phyloP scores from a whole-genome alignment of 345 rosid genomes.

The Leavenworthia alabamica region DNA sequence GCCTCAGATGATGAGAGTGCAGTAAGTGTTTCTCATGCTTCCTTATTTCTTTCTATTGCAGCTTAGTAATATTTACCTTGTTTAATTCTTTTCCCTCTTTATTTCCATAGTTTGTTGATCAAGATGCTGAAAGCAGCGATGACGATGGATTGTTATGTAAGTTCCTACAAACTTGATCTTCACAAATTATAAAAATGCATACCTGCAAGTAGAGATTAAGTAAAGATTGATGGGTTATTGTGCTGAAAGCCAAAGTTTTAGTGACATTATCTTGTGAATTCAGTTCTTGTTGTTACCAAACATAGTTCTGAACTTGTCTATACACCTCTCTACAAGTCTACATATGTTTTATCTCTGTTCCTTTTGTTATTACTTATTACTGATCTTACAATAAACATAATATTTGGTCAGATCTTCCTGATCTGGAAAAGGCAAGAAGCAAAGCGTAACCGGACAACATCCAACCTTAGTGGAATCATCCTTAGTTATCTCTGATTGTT shows the following conservation, averaged over 20 bases:
- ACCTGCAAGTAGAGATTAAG: not conserved
- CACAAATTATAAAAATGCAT: not conserved
- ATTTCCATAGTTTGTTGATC: constrained; percentile 44
- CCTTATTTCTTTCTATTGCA: not conserved
- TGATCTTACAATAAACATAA: not conserved
- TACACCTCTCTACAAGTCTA: no score
- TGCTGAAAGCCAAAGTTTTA: not conserved
- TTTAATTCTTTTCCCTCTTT: constrained; percentile 5
- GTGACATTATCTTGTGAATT: not conserved
- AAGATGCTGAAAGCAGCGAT: constrained; percentile 66
- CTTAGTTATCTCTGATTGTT: not conserved
- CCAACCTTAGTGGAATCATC: not conserved
- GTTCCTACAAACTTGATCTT: constrained; percentile 30
- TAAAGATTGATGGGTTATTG: not conserved
- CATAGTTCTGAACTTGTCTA: not conserved
- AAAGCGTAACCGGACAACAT: constrained; percentile 16
- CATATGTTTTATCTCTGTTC: not conserved
- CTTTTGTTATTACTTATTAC: not conserved
- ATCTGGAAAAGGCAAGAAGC: constrained; percentile 84
- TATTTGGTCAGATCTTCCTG: constrained; percentile 74
- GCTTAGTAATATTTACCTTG: not conserved
- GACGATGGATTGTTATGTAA: constrained; percentile 96
- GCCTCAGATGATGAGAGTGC: constrained; percentile 52
- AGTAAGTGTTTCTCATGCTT: constrained; percentile 38
- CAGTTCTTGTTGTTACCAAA: not conserved